Conservation (phyloP, 2,329 filamentous ascomycete species). For the Parastagonospora nodorum region DNA sequence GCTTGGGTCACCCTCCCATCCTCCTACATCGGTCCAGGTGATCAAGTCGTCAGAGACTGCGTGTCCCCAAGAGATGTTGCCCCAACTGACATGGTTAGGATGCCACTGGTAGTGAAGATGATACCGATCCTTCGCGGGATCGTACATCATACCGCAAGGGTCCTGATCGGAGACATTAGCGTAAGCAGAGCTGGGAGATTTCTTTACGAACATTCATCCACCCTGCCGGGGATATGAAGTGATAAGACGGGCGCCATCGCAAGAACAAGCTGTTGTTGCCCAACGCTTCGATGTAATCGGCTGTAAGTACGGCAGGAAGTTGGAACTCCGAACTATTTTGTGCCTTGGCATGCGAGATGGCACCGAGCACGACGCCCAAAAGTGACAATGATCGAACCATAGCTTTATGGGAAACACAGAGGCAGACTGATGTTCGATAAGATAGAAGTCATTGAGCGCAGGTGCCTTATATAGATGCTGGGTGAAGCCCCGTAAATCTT, state of each 20-base stretch:
- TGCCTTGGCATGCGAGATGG: slow-evolving; percentile 19
- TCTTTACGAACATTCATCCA: slow-evolving; percentile 50
- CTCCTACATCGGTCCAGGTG: slow-evolving; percentile 52
- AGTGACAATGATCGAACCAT: slow-evolving; percentile 31
- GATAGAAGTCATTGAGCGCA: not conserved
- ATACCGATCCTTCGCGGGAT: slow-evolving; percentile 54
- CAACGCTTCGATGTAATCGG: slow-evolving; percentile 34
- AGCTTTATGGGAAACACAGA: not conserved
- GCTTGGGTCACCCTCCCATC: slow-evolving; percentile 53
- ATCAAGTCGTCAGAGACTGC: slow-evolving; percentile 57
- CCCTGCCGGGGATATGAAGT: slow-evolving; percentile 55
- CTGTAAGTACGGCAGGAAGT: slow-evolving; percentile 33
- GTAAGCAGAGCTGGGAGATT: not conserved
- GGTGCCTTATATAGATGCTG: slow-evolving; percentile 1
- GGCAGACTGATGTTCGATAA: not conserved
- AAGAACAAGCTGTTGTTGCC: slow-evolving; percentile 57
- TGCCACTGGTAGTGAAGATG: slow-evolving; percentile 61
- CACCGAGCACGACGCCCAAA: slow-evolving; percentile 32
- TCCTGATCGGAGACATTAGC: slow-evolving; percentile 40
- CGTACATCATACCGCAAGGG: slow-evolving; percentile 58
- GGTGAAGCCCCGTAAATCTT: not conserved
- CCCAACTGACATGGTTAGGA: slow-evolving; percentile 54
- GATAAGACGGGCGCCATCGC: slow-evolving; percentile 53
- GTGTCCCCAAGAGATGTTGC: slow-evolving; percentile 53
- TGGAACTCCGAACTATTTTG: slow-evolving; percentile 17